Conservation (phyloP, 352 stramenopile genomes). For the Blastocystis sp. region DNA sequence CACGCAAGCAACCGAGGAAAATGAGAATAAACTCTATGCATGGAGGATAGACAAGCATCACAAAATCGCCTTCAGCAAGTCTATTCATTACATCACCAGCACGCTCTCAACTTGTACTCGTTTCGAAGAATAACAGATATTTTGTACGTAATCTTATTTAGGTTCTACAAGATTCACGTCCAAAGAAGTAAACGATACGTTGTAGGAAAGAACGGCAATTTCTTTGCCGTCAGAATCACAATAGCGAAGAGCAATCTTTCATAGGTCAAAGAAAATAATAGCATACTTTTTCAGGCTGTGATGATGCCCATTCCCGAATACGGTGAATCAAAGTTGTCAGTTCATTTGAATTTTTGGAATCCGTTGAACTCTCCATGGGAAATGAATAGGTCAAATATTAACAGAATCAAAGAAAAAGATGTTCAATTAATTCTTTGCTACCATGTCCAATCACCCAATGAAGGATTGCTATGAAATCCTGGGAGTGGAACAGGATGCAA, state of each 20-base stretch:
- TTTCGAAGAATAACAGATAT: constrained; percentile 3
- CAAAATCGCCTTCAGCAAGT: constrained; percentile 70
- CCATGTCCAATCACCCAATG: background rate
- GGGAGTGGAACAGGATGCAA: constrained; percentile 71
- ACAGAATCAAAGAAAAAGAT: background rate
- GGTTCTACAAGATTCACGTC: background rate
- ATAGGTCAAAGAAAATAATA: background rate
- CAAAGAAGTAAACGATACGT: background rate
- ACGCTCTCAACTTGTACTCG: background rate
- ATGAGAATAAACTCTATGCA: constrained; percentile 91
- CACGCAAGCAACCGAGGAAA: constrained; percentile 88
- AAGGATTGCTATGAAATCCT: constrained; percentile 81
- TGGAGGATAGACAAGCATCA: constrained; percentile 91
- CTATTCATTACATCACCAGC: background rate
- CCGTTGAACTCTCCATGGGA: background rate
- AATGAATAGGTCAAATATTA: background rate
- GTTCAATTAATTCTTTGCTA: background rate
- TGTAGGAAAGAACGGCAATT: background rate
- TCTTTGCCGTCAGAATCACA: constrained; percentile 25
- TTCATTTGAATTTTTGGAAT: constrained; percentile 6
- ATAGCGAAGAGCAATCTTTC: constrained; percentile 51
- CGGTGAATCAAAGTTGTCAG: constrained; percentile 27
- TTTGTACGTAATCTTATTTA: constrained; percentile 55
- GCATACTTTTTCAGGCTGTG: constrained; percentile 8
- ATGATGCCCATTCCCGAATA: constrained; percentile 13